Evolutionary conservation across 139 green algal genomes (phyloP).

Genomic region (Chlorella vulgaris): DNA sequence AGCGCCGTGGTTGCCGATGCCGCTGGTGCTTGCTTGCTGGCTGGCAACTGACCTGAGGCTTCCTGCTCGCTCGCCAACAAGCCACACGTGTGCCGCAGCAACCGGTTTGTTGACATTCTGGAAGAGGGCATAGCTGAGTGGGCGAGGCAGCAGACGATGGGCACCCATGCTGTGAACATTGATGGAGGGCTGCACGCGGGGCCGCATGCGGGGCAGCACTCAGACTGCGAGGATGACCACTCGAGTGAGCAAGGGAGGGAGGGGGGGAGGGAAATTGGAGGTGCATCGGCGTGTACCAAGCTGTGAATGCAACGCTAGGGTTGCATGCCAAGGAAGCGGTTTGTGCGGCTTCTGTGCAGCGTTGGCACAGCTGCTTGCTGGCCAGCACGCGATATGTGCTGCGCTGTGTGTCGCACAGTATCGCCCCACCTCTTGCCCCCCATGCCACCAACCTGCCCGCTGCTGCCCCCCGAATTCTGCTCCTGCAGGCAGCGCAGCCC

Average conservation of each 20-base stretch:
- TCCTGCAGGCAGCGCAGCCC: neutral
- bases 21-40: too few relatives aligned
- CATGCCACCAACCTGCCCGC: neutral
- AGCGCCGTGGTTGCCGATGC: too few relatives aligned
- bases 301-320: neutral
- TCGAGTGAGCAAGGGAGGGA: neutral
- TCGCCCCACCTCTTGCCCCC: neutral
- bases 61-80: neutral
- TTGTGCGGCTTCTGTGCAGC: neutral
- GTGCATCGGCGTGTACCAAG: neutral
- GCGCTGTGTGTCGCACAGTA: too few relatives aligned
- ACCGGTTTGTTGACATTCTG: constrained; percentile 51
- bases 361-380: neutral
- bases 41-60: too few relatives aligned
- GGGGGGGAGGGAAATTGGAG: neutral
- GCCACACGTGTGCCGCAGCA: constrained; percentile 12
- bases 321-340: neutral
- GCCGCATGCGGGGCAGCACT: neutral
- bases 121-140: constrained; percentile 57
- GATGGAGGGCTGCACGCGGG: neutral
- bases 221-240: constrained; percentile 39
- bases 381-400: too few relatives aligned
- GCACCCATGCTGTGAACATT: constrained; percentile 10
- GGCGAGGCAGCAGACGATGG: constrained; percentile 22
- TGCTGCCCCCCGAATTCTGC: neutral